Evolutionary conservation across 352 stramenopile genomes (phyloP).

Genomic region (Phytophthora megakarya): DNA sequence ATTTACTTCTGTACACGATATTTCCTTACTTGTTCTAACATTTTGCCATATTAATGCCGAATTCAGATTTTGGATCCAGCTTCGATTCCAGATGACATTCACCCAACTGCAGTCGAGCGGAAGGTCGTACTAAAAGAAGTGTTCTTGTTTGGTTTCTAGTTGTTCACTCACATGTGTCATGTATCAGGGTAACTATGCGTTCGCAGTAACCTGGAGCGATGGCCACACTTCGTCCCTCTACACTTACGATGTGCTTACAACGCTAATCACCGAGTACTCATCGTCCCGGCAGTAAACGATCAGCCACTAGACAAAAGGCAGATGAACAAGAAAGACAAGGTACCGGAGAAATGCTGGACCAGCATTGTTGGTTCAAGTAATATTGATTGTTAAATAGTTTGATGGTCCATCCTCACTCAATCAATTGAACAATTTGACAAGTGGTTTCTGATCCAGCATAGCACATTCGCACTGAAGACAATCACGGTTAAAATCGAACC

Average conservation of each 20-base stretch:
- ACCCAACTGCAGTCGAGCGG: conserved; percentile 79
- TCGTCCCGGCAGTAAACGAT: too few species aligned
- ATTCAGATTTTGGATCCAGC: conserved; percentile 72
- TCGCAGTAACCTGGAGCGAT: conserved; percentile 97
- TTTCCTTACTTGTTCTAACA: conserved; percentile 2
- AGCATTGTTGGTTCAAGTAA: too few species aligned
- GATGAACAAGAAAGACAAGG: neutral
- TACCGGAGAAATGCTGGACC: too few species aligned
- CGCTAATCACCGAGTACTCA: conserved; percentile 58
- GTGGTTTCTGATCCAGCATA: too few species aligned
- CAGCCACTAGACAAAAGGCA: too few species aligned
- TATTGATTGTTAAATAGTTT: too few species aligned
- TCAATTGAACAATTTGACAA: too few species aligned
- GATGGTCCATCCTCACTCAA: too few species aligned
- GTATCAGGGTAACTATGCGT: conserved; percentile 96
- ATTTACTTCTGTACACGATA: neutral
- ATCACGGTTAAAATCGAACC: too few species aligned
- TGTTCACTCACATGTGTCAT: neutral
- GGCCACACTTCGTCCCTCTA: conserved; percentile 97
- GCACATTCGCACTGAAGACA: too few species aligned
- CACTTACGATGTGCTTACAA: conserved; percentile 91
- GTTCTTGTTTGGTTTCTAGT: neutral
- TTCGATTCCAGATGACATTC: conserved; percentile 76
- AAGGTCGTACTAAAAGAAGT: conserved; percentile 53
- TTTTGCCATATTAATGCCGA: neutral